These are phyloP conservation scores for Anethum foeniculum DNA, from an alignment of 140 eudicot species.

Conservation along the genomic window DNA sequence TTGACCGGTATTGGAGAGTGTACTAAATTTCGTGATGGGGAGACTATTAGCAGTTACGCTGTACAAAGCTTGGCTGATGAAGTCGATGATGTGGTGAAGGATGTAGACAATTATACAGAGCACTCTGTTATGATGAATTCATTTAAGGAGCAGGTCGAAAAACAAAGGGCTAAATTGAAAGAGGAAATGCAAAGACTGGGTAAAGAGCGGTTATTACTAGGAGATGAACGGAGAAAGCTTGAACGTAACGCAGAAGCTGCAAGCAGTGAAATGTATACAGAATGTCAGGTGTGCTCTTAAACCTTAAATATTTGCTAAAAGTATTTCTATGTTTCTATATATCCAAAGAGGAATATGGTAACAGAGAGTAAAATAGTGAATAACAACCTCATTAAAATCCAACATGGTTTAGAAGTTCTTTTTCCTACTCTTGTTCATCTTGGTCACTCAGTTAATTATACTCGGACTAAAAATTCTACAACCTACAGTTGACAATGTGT, in stretches of 20 bases:
- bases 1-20: slow-evolving; percentile 12
- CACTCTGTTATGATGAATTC: slow-evolving; percentile 18
- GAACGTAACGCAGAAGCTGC: slow-evolving; percentile 92
- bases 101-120: slow-evolving; percentile 19
- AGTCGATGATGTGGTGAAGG: slow-evolving; percentile 15
- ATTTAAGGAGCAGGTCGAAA: slow-evolving; percentile 30
- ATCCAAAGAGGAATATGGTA: neutral
- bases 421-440: neutral
- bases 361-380: neutral
- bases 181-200: slow-evolving; percentile 55
- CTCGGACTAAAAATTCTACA: neutral
- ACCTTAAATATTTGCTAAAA: neutral
- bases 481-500: neutral
- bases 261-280: slow-evolving; percentile 85
- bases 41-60: slow-evolving; percentile 11
- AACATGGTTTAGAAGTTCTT: neutral
- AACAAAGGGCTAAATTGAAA: slow-evolving; percentile 43
- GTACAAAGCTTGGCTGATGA: slow-evolving; percentile 24
- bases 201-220: slow-evolving; percentile 51
- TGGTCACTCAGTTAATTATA: neutral
- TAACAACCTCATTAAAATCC: neutral
- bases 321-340: neutral
- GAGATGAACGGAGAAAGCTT: slow-evolving; percentile 72
- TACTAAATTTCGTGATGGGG: slow-evolving; percentile 20
- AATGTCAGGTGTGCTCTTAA: slow-evolving; percentile 66